A percentile compares a stretch with the other conserved stretches of the same genome.
phyloP scores from a whole-genome alignment of 2,329 filamentous ascomycete species.

The Aulographum hederae region DNA sequence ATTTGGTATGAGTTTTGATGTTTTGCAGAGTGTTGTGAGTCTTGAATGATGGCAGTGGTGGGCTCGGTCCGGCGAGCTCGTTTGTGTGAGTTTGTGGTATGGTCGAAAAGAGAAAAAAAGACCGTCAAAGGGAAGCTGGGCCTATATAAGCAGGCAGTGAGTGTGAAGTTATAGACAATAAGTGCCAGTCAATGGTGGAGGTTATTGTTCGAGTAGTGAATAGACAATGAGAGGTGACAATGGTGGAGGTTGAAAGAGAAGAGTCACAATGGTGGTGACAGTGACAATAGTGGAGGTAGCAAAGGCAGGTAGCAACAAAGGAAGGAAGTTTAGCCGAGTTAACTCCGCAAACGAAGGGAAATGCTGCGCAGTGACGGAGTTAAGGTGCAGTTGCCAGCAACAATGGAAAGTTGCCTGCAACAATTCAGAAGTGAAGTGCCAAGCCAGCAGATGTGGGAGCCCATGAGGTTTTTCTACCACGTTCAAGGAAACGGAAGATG shows the following conservation, averaged over 20 bases:
- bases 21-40: not conserved
- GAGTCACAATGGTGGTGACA: too few species aligned
- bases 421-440: not conserved
- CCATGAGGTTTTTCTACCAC: not conserved
- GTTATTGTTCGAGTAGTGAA: too few species aligned
- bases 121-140: not conserved
- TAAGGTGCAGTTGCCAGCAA: not conserved
- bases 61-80: not conserved
- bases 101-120: not conserved
- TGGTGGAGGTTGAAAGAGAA: too few species aligned
- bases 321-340: too few species aligned
- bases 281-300: too few species aligned
- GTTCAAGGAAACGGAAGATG: not conserved
- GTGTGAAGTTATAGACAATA: not conserved
- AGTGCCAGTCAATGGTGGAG: too few species aligned
- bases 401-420: not conserved
- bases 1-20: not conserved
- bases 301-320: too few species aligned
- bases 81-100: not conserved
- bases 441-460: not conserved
- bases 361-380: not conserved
- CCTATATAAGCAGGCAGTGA: not conserved
- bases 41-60: too few species aligned
- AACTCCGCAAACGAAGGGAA: too few species aligned
- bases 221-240: too few species aligned